Base-by-base conservation (phyloP, 2,329 filamentous ascomycete species). In the Colletotrichum sojae region DNA sequence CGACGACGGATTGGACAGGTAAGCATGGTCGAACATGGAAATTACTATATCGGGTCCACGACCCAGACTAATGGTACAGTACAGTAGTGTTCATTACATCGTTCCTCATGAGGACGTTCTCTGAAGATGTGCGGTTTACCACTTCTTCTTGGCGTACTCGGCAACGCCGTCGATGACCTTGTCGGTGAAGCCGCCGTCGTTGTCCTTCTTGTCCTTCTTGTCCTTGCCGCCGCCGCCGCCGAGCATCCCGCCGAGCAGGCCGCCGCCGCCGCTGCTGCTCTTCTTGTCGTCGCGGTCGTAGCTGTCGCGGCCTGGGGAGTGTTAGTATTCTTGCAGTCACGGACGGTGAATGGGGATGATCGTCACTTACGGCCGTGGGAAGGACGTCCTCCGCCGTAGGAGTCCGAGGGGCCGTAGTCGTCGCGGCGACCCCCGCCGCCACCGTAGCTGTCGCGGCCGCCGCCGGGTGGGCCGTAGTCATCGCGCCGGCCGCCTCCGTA, bases 131-230 rank as follows among this genome's bases (percentile, higher is more conserved):
- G 36, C 3, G 10, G 2, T 57, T 63, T 54, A 70, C 25, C 58
- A 68, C 22, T 70, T 67, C 63, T 70, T 70, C 67, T 68, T 70
- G 63, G 67, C 67, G 27, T 63, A 63, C 46, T 49, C 31, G 8
- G 67, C 63, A 15, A 57, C 67, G 13, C 67, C 63, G 6, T 70
- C 67, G 43, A 70, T 70, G 52, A 68, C 16, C 63, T 68, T 70
- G 40, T 68, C 63, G 46, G 63, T 58, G 45, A 70, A 67, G 20
- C 64, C 64, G 16, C 58, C 61, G 31, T 27, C 45, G 16, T 67
- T 55, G 31, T 36, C 27, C 12, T 51, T 56, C n/a, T 67, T 40
- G 43, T 69, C 49, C 49, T 69, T 52, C 27, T 66, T 45, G 20
- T 69, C 56, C 51, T 61, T 67, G 16, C 57, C 56, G 4, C 51